phyloP scores from a whole-genome alignment of 2,329 filamentous ascomycete species.

The Cladorrhinum sp. region DNA sequence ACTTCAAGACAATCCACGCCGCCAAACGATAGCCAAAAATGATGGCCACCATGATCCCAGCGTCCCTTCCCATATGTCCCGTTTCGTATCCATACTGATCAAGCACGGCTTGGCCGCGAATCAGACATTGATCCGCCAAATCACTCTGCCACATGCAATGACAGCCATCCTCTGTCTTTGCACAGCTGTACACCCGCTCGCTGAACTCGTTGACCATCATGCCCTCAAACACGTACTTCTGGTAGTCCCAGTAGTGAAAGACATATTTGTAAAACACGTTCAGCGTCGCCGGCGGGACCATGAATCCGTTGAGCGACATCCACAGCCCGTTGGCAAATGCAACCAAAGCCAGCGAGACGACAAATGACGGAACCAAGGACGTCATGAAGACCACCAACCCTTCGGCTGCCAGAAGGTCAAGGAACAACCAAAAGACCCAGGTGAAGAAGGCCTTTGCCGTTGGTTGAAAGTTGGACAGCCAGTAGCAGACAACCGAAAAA shows the following conservation, averaged over 20 bases:
- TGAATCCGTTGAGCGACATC: slow-evolving; percentile 84
- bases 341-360: slow-evolving; percentile 72
- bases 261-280: slow-evolving; percentile 86
- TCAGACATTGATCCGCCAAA: slow-evolving; percentile 62
- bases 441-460: slow-evolving; percentile 66
- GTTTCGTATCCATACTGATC: slow-evolving; percentile 65
- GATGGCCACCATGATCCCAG: slow-evolving; percentile 76
- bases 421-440: slow-evolving; percentile 81
- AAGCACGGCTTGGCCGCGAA: slow-evolving; percentile 68
- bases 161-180: slow-evolving; percentile 40
- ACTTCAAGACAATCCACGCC: slow-evolving; percentile 59
- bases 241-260: slow-evolving; percentile 87
- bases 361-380: slow-evolving; percentile 72
- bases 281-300: slow-evolving; percentile 67
- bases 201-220: slow-evolving; percentile 93
- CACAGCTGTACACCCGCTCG: slow-evolving; percentile 61
- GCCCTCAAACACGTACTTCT: slow-evolving; percentile 80
- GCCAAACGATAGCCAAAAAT: slow-evolving; percentile 69
- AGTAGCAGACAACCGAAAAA: slow-evolving; percentile 75
- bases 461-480: slow-evolving; percentile 72
- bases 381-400: slow-evolving; percentile 76
- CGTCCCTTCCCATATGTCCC: slow-evolving; percentile 62
- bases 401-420: slow-evolving; percentile 79
- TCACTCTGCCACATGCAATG: slow-evolving; percentile 69
- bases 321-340: slow-evolving; percentile 86